phyloP scores from a whole-genome alignment of 805 yeast species.

The Candida nitratophila region DNA sequence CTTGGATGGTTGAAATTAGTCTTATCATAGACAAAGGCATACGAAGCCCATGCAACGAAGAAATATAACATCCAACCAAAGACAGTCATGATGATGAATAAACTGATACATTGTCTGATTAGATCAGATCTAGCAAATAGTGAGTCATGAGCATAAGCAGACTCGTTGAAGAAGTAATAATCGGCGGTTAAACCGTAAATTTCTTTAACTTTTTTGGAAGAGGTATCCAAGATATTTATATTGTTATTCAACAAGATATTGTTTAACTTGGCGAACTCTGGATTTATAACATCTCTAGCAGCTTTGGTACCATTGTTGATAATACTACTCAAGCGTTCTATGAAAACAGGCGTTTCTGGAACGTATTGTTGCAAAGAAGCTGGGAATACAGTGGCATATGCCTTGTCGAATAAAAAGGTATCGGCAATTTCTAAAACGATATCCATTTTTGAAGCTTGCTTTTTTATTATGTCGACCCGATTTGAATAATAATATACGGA shows the following conservation, averaged over 20 bases:
- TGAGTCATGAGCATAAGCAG: slow-evolving; percentile 56
- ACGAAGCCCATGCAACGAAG: slow-evolving; percentile 68
- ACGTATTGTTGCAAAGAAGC: slow-evolving; percentile 33
- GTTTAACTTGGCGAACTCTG: slow-evolving; percentile 20
- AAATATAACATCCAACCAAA: slow-evolving; percentile 88
- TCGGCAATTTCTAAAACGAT: slow-evolving; percentile 78
- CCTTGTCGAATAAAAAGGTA: slow-evolving; percentile 62
- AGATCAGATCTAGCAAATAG: slow-evolving; percentile 64
- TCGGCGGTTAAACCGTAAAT: slow-evolving; percentile 34
- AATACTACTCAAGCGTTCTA: slow-evolving; percentile 13
- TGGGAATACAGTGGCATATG: slow-evolving; percentile 68
- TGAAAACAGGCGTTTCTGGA: slow-evolving; percentile 21
- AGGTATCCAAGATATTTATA: slow-evolving; percentile 14
- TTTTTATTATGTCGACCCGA: not conserved
- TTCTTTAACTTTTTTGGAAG: slow-evolving; percentile 23
- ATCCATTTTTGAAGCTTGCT: slow-evolving; percentile 54
- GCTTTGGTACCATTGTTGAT: slow-evolving; percentile 20
- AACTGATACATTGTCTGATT: slow-evolving; percentile 61
- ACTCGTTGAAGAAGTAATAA: slow-evolving; percentile 52
- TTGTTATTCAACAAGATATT: slow-evolving; percentile 18
- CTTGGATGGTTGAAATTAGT: slow-evolving; percentile 93
- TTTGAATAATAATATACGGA: no score
- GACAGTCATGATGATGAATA: slow-evolving; percentile 62
- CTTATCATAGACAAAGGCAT: slow-evolving; percentile 74
- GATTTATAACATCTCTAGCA: slow-evolving; percentile 5